Evolutionary conservation across 305 asterid species (phyloP).

Genomic region (Fraxinus albicans): DNA sequence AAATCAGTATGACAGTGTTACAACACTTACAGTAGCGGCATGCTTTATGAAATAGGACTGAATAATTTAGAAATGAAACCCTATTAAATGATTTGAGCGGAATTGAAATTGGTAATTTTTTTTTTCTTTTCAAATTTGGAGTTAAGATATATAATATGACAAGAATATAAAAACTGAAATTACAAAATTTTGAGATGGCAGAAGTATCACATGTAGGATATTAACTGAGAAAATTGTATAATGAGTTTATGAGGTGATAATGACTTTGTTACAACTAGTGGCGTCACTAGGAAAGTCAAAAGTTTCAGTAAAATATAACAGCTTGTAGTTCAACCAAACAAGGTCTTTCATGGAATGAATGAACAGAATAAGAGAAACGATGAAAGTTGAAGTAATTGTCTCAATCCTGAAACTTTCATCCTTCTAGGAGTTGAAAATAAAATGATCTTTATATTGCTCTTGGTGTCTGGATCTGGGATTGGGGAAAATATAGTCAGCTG

Average conservation of each 20-base stretch:
- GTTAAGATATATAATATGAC: not conserved
- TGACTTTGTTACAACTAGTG: not conserved
- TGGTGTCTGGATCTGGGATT: constrained; percentile 8
- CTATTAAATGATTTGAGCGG: not conserved
- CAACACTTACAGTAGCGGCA: not conserved
- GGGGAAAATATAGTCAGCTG: not conserved
- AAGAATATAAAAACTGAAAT: not conserved
- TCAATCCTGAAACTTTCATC: not conserved
- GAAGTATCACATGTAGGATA: not conserved
- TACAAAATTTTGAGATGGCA: not conserved
- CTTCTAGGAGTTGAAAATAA: not conserved
- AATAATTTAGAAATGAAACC: not conserved
- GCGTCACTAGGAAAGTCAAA: not conserved
- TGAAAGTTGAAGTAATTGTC: not conserved
- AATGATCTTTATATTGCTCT: not conserved
- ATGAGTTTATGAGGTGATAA: not conserved
- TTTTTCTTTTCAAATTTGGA: not conserved
- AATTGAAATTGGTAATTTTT: not conserved
- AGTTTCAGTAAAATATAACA: constrained; percentile 1
- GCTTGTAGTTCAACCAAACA: not conserved
- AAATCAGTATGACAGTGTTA: not conserved
- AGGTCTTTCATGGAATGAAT: constrained; percentile 14
- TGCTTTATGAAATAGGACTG: not conserved
- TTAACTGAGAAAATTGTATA: not conserved
- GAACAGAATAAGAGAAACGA: constrained; percentile 14